phyloP scores from a whole-genome alignment of 2,329 filamentous ascomycete species.

The Colletotrichum magnum region DNA sequence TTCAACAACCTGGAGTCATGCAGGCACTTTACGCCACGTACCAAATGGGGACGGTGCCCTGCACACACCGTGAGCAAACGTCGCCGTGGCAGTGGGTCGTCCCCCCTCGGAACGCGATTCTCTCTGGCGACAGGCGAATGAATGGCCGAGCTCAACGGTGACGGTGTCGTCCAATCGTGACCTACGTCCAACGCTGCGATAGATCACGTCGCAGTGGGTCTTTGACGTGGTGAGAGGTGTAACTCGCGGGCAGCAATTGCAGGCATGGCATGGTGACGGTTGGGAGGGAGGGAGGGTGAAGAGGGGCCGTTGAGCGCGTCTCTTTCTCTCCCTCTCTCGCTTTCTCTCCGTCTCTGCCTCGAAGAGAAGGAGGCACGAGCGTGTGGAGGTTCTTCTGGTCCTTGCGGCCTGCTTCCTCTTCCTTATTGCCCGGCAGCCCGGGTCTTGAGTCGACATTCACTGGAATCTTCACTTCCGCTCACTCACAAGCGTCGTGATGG shows the following conservation, averaged over 20 bases:
- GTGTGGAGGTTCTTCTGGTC: background rate
- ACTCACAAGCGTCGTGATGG: slow-evolving; percentile 30
- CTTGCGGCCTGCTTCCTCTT: background rate
- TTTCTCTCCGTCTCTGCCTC: too few species aligned
- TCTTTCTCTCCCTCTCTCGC: background rate
- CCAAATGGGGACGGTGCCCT: slow-evolving; percentile 14
- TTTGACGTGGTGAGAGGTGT: slow-evolving; percentile 10
- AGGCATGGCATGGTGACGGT: slow-evolving; percentile 27
- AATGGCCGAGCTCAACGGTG: background rate
- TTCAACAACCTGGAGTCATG: slow-evolving; percentile 37
- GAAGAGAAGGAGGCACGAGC: too few species aligned
- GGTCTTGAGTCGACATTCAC: background rate
- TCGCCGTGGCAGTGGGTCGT: slow-evolving; percentile 29
- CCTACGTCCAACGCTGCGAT: too few species aligned
- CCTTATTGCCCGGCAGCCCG: background rate
- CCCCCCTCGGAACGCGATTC: background rate
- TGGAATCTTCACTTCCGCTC: slow-evolving; percentile 5
- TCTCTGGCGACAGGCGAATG: background rate
- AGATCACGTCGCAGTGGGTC: slow-evolving; percentile 1
- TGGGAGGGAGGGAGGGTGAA: background rate
- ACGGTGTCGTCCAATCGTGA: background rate
- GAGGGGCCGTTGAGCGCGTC: slow-evolving; percentile 26
- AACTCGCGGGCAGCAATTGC: background rate
- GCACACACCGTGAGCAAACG: slow-evolving; percentile 23
- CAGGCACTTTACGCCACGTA: slow-evolving; percentile 40